Conservation (phyloP, 495 filamentous ascomycete genomes). For the Penicillium daleae region DNA sequence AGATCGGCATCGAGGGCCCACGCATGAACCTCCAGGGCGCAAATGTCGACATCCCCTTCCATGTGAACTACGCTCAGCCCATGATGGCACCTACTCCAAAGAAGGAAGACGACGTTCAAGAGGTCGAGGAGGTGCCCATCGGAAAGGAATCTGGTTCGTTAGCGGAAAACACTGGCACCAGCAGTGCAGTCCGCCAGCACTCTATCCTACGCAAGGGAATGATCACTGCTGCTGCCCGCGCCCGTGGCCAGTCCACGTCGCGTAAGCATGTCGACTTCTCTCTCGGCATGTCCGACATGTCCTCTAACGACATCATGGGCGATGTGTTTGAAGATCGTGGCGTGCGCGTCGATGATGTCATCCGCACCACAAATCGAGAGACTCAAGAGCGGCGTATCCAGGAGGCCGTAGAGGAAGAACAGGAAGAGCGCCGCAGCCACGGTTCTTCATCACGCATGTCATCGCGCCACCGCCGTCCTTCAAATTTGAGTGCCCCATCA, state of each 20-base stretch:
- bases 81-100: conserved; percentile 18
- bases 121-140: conserved; percentile 24
- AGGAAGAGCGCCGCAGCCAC: conserved; percentile 40
- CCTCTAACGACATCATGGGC: conserved; percentile 63
- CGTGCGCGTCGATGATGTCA: conserved; percentile 41
- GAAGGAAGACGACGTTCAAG: conserved; percentile 18
- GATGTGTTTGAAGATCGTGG: conserved; percentile 67
- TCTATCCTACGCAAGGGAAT: conserved; percentile 60
- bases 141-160: conserved; percentile 20
- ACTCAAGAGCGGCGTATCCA: conserved; percentile 49
- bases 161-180: conserved; percentile 37
- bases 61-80: conserved; percentile 51
- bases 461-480: conserved; percentile 26
- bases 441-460: conserved; percentile 25
- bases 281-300: conserved; percentile 66
- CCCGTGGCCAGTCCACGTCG: conserved; percentile 58
- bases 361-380: conserved; percentile 47
- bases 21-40: conserved; percentile 73
- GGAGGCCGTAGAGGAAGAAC: conserved; percentile 49
- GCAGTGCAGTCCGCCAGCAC: conserved; percentile 39
- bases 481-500: conserved; percentile 32
- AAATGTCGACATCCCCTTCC: conserved; percentile 61
- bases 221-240: conserved; percentile 45
- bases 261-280: conserved; percentile 76
- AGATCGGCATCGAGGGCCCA: conserved; percentile 88